Evolutionary conservation across 257 asterid genomes (phyloP).

Genomic region (Ajuga chamaepitys): DNA sequence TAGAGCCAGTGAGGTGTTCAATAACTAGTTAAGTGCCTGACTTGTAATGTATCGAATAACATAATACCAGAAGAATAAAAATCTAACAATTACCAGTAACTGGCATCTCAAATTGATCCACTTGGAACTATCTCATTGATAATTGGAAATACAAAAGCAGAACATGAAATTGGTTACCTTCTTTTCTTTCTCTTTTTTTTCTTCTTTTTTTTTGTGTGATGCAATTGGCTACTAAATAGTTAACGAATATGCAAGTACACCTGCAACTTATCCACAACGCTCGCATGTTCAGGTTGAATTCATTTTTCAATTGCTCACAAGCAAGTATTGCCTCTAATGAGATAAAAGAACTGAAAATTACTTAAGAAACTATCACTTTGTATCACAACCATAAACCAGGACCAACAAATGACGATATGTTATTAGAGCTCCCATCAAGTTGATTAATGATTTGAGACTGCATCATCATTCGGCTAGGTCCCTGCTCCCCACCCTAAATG

Average conservation of each 20-base stretch:
- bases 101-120: background rate
- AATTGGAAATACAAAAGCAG: background rate
- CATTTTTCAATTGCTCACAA: background rate
- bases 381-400: background rate
- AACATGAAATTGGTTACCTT: background rate
- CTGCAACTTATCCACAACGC: background rate
- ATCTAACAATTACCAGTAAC: background rate
- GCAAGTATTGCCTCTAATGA: background rate
- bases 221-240: background rate
- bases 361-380: background rate
- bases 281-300: background rate
- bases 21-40: background rate
- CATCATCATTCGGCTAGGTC: background rate
- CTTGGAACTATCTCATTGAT: background rate
- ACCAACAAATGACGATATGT: background rate
- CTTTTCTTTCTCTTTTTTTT: too few relatives aligned
- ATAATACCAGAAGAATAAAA: background rate
- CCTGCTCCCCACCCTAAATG: background rate
- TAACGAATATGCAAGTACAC: background rate
- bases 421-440: background rate
- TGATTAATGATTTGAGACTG: background rate
- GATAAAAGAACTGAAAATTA: background rate
- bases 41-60: background rate
- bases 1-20: background rate
- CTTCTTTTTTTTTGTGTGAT: too few relatives aligned